A percentile compares a stretch with the other conserved stretches of the same genome.
These are phyloP conservation scores for Capronia americana DNA, from an alignment of 2,329 filamentous ascomycete genomes.

Conservation along the genomic window DNA sequence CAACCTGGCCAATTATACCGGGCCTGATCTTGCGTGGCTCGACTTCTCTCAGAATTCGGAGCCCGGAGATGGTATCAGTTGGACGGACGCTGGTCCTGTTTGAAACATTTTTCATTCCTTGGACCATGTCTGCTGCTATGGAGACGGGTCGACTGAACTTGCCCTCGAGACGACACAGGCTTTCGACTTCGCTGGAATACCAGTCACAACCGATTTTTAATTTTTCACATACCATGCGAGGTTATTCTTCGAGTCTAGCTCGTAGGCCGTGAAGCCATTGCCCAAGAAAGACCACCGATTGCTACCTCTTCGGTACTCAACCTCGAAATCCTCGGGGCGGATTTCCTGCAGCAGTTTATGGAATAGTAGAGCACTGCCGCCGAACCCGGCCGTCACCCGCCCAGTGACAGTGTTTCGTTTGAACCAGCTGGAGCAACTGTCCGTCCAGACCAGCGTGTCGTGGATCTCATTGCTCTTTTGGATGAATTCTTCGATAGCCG, in stretches of 20 bases:
- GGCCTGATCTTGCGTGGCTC: too few relatives aligned
- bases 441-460: slow-evolving; percentile 42
- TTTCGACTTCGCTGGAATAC: too few relatives aligned
- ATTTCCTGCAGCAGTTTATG: slow-evolving; percentile 44
- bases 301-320: slow-evolving; percentile 24
- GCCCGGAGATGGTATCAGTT: too few relatives aligned
- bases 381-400: slow-evolving; percentile 31
- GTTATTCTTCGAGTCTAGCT: slow-evolving; percentile 37
- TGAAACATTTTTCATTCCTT: too few relatives aligned
- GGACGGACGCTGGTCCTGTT: too few relatives aligned
- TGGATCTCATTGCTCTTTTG: slow-evolving; percentile 45
- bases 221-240: slow-evolving; percentile 8
- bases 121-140: too few relatives aligned
- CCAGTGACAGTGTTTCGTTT: slow-evolving; percentile 29
- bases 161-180: too few relatives aligned
- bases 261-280: slow-evolving; percentile 51
- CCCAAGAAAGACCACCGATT: slow-evolving; percentile 38
- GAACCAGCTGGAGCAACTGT: slow-evolving; percentile 32
- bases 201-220: too few relatives aligned
- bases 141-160: too few relatives aligned
- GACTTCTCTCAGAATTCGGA: too few relatives aligned
- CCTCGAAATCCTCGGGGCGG: slow-evolving; percentile 41
- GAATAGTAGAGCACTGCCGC: slow-evolving; percentile 43
- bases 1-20: too few relatives aligned
- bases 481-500: slow-evolving; percentile 43